Base-by-base conservation (phyloP, 306 rosid genomes). In the Glycine soja region DNA sequence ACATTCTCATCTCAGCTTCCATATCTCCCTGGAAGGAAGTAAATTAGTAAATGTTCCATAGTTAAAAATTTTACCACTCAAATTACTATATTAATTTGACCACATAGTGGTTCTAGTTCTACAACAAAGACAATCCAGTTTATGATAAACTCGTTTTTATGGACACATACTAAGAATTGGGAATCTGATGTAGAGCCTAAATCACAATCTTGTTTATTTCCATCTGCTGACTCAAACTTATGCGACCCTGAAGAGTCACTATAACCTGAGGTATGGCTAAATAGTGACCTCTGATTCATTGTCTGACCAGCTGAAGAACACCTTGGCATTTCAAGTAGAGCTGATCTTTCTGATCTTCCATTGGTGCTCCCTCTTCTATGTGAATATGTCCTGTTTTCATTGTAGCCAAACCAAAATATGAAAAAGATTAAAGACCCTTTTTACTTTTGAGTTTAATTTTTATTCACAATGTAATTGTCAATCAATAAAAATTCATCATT, bases 1-100 rank as follows among this genome's bases (percentile, higher is more conserved):
- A 79, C 76, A 75, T 89, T 79, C 75, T 89, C 98, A 95, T 93
- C 88, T 93, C 96, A 58, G 88, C 93, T 85, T 84, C 98, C 16
- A 90, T 43, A 0, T 89, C 94, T 70, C 69, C 83, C 99, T 95
- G 82, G 30, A 71, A 61, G 59, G 46, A 82, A 85, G 75, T 53
- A 9, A 67, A 67, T n/a, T 15, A 42, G 52, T 8, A 71, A 74
- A 43, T 18, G 14, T 30, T 64, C 36, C 7, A 43, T 34, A 59
- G 10, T 81, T 63, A 40, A 4, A 40, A 3, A 3, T 9, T 18
- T 72, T 62, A 10, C 59, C 10, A 24, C 30, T 24, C 30, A 24
- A 24, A 24, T 24, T 24, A 24, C 30, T 2, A 45, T 53, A 45
- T 32, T 43, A 47, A 38, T 38, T 61, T 61, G 43, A 34, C 24